Base-by-base conservation (phyloP, 176 grass and related monocot species). In the Secale cereale region DNA sequence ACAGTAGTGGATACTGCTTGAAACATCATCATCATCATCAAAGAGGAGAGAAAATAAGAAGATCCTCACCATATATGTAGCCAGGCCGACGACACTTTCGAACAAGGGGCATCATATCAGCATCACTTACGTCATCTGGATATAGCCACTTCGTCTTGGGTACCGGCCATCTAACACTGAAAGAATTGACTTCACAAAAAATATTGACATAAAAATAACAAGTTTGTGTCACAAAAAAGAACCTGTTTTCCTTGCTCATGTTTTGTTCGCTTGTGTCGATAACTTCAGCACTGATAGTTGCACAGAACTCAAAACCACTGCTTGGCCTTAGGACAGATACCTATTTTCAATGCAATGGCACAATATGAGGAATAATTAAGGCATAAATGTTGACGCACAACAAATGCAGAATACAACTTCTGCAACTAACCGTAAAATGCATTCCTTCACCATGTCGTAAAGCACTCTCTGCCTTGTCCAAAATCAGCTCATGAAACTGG, bases 401-500 rank as follows among this genome's bases (percentile, higher is more conserved):
- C 19, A 59, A 28, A n/a, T 82, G 13, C 20, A 27, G 26, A 56
- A 36, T 26, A 33, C 65, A 35, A 36, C 22, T 9, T 28, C 4
- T 82, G 80, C 80, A 82, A 57, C 80, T 37, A 25, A 82, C 80
- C 80, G 37, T 22, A 26, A 81, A 26, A 13, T 32, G 14, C 15
- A 71, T 71, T 72, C 4, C 15, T 71, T 70, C 15, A 19, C 22
- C 48, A 37, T 59, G 66, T 71, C 17, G 12, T 6, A 20, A 27
- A 82, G 50, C 23, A 39, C 3, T 12, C 22, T 59, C 50, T 11
- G 50, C 16, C 48, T 82, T 82, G 14, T 72, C 65, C 32, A 71
- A 82, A 82, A 71, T 82, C 80, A 82, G 57, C 31, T 71, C 80
- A 59, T 82, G 66, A 23, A 82, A 82, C 80, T 82, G 80, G 15